phyloP scores from a whole-genome alignment of 139 green algal genomes.

The Chlamydomonas asymmetrica region DNA sequence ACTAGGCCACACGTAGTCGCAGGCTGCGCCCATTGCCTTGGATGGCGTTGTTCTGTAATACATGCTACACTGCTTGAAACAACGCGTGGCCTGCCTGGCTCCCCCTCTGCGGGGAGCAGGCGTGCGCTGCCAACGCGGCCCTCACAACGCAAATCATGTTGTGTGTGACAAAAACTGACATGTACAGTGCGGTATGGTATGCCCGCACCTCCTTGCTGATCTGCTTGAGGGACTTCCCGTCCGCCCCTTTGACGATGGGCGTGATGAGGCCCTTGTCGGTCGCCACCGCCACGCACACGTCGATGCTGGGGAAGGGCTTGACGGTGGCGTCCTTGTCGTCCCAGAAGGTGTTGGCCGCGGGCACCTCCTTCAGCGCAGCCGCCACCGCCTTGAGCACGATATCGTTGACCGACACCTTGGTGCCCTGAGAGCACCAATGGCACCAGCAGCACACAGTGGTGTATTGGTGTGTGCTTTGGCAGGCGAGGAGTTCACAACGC shows the following conservation, averaged over 20 bases:
- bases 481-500: too few relatives aligned
- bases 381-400: conserved; percentile 89
- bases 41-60: too few relatives aligned
- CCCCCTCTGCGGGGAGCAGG: too few relatives aligned
- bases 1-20: too few relatives aligned
- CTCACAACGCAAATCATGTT: too few relatives aligned
- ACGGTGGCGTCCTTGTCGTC: conserved; percentile 50
- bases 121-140: too few relatives aligned
- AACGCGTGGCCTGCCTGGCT: too few relatives aligned
- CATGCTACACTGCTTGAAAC: too few relatives aligned
- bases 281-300: conserved; percentile 88
- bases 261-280: conserved; percentile 91
- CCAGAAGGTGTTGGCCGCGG: conserved; percentile 55
- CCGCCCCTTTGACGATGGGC: conserved; percentile 70
- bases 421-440: conserved; percentile 13
- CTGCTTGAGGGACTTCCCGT: neutral
- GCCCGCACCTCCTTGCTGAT: conserved; percentile 3
- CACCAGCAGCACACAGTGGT: neutral
- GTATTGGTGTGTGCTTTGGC: neutral
- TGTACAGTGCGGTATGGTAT: too few relatives aligned
- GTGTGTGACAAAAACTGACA: neutral
- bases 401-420: conserved; percentile 89
- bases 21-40: too few relatives aligned
- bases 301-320: conserved; percentile 48
- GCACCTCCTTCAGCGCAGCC: conserved; percentile 80